Evolutionary conservation across 768 basidiomycete species (phyloP).

Genomic region (Paxillus involutus): DNA sequence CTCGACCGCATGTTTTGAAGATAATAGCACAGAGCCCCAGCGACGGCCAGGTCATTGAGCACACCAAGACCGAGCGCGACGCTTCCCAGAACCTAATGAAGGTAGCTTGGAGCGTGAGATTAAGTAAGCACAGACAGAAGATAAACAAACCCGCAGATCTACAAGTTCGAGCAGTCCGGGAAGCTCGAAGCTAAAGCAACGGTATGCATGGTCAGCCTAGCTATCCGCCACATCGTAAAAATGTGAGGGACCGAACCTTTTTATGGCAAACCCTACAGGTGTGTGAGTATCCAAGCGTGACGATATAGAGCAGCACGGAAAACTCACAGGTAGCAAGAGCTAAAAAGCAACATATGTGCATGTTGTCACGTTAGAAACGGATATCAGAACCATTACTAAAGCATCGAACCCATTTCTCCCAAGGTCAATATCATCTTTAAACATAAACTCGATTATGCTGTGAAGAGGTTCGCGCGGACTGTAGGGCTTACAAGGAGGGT

Average conservation of each 20-base stretch:
- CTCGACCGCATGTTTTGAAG: constrained; percentile 54
- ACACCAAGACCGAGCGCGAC: constrained; percentile 50
- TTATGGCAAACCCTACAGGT: constrained; percentile 41
- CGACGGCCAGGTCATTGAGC: constrained; percentile 50
- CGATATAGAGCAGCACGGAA: background rate
- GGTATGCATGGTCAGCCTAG: background rate
- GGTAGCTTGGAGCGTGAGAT: background rate
- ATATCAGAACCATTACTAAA: background rate
- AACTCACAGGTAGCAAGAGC: constrained; percentile 41
- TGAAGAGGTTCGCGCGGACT: background rate
- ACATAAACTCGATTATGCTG: background rate
- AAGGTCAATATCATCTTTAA: constrained; percentile 45
- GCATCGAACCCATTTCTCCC: constrained; percentile 48
- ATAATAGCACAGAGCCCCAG: constrained; percentile 52
- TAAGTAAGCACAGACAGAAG: background rate
- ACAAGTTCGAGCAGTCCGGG: constrained; percentile 41
- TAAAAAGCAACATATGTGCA: constrained; percentile 12
- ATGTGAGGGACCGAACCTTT: constrained; percentile 35
- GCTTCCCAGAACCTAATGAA: constrained; percentile 43
- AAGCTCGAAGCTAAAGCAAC: constrained; percentile 37
- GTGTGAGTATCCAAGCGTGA: background rate
- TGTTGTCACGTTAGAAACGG: background rate
- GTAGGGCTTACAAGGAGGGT: constrained; percentile 41
- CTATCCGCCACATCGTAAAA: background rate
- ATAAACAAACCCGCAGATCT: constrained; percentile 42